Evolutionary conservation across 108 stramenopile genomes (phyloP).

Genomic region (Poteriospumella lacustris): DNA sequence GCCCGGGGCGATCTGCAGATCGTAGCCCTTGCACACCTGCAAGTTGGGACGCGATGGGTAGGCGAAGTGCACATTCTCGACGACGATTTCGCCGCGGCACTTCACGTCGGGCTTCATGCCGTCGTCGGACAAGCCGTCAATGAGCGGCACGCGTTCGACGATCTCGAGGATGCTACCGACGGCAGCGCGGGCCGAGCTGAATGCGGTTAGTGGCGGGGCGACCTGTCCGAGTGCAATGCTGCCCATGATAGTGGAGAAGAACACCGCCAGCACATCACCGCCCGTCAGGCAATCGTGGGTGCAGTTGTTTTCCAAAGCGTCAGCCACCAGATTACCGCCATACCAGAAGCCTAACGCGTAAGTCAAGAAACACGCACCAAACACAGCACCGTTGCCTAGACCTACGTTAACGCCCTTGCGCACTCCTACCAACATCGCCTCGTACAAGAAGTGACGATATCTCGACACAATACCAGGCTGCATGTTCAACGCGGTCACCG

Average conservation of each 20-base stretch:
- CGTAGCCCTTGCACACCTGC: constrained; percentile 15
- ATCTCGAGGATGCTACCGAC: constrained; percentile 53
- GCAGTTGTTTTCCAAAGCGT: constrained; percentile 21
- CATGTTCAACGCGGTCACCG: constrained; percentile 43
- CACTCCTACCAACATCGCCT: constrained; percentile 40
- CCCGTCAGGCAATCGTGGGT: constrained; percentile 26
- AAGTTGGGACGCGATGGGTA: constrained; percentile 80
- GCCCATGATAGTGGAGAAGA: constrained; percentile 46
- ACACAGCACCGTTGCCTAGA: constrained; percentile 43
- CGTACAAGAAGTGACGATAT: constrained; percentile 28
- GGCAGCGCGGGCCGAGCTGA: background rate
- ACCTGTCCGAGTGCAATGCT: constrained; percentile 38
- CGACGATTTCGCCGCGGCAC: constrained; percentile 10
- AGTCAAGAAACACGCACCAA: constrained; percentile 31
- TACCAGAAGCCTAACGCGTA: constrained; percentile 28
- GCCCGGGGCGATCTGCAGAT: constrained; percentile 52
- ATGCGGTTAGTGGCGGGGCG: constrained; percentile 12
- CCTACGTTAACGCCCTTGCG: constrained; percentile 43
- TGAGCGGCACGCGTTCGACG: constrained; percentile 56
- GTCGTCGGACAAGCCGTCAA: constrained; percentile 9
- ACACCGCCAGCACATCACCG: constrained; percentile 37
- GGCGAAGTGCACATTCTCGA: constrained; percentile 71
- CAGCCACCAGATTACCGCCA: constrained; percentile 40
- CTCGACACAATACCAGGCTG: constrained; percentile 30
- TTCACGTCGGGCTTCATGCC: background rate